Evolutionary conservation across 768 basidiomycete species (phyloP).

Genomic region (Pleurotus eryngii): DNA sequence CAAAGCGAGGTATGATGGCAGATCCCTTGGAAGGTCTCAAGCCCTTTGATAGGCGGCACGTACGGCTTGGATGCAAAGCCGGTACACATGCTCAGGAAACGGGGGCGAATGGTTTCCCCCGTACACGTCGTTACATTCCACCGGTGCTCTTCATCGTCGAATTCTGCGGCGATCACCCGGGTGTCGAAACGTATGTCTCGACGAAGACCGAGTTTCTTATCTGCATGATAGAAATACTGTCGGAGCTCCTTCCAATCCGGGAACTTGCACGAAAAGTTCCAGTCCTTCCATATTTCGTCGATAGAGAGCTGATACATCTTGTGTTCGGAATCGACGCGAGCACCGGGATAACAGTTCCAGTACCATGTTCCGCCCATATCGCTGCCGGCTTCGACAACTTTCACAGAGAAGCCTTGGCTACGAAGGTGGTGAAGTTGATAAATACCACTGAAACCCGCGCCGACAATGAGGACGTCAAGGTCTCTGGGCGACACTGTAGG

Average conservation of each 20-base stretch:
- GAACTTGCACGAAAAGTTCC: background rate
- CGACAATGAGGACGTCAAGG: slow-evolving; percentile 7
- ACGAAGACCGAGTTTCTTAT: slow-evolving; percentile 20
- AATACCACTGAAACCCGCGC: slow-evolving; percentile 1
- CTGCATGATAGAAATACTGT: slow-evolving; percentile 19
- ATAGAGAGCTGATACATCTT: slow-evolving; percentile 1
- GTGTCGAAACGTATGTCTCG: slow-evolving; percentile 21
- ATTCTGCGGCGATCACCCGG: slow-evolving; percentile 18
- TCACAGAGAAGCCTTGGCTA: background rate
- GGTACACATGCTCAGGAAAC: slow-evolving; percentile 20
- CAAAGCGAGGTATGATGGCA: slow-evolving; percentile 20
- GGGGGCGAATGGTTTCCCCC: slow-evolving; percentile 14
- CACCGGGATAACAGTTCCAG: slow-evolving; percentile 6
- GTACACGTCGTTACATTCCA: slow-evolving; percentile 19
- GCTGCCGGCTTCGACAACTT: slow-evolving; percentile 8
- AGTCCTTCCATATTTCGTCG: slow-evolving; percentile 5
- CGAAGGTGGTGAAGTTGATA: slow-evolving; percentile 1
- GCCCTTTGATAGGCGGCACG: slow-evolving; percentile 16
- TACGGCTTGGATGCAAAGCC: slow-evolving; percentile 20
- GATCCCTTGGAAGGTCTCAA: slow-evolving; percentile 21
- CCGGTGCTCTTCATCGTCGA: slow-evolving; percentile 14
- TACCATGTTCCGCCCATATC: slow-evolving; percentile 14
- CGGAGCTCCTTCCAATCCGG: slow-evolving; percentile 9
- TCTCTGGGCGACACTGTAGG: background rate
- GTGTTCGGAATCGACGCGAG: slow-evolving; percentile 4